phyloP scores from a whole-genome alignment of 345 rosid genomes.

The Crucihimalaya himalaica region DNA sequence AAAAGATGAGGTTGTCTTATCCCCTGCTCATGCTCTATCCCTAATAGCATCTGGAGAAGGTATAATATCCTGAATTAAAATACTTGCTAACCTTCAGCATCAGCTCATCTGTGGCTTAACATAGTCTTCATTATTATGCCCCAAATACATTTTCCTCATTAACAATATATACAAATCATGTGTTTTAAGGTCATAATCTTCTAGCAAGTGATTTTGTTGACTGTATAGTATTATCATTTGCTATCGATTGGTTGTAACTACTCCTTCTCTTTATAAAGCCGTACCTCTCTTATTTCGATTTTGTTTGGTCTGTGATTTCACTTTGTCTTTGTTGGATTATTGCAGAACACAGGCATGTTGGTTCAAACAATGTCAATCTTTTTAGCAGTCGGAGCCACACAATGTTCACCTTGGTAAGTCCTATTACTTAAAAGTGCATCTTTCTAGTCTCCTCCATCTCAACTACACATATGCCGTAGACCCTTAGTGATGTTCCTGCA shows the following conservation, averaged over 20 bases:
- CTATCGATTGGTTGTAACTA: not conserved
- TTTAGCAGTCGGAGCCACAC: conserved; percentile 98
- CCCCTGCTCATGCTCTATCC: conserved; percentile 97
- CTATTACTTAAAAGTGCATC: conserved; percentile 12
- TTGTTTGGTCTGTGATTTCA: conserved; percentile 19
- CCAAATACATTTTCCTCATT: not conserved
- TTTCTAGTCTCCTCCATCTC: conserved; percentile 1
- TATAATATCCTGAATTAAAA: conserved; percentile 31
- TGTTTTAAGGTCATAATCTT: conserved; percentile 12
- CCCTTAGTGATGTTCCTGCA: conserved; percentile 3
- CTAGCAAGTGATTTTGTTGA: conserved; percentile 5
- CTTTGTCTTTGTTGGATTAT: conserved; percentile 9
- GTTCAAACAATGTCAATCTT: conserved; percentile 91
- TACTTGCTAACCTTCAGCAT: conserved; percentile 6
- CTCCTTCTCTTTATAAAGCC: conserved; percentile 11
- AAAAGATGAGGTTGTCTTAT: conserved; percentile 94
- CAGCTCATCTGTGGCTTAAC: not conserved
- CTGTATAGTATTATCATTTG: conserved; percentile 1
- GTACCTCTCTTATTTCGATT: conserved; percentile 8
- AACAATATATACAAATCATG: not conserved
- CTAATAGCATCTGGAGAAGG: conserved; percentile 98
- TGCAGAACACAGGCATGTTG: conserved; percentile 92
- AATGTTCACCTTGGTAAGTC: conserved; percentile 78
- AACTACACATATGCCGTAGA: conserved; percentile 5
- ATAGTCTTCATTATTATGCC: conserved; percentile 12